phyloP scores from a whole-genome alignment of 2,329 filamentous ascomycete species.

The Thielaviopsis punctulata region DNA sequence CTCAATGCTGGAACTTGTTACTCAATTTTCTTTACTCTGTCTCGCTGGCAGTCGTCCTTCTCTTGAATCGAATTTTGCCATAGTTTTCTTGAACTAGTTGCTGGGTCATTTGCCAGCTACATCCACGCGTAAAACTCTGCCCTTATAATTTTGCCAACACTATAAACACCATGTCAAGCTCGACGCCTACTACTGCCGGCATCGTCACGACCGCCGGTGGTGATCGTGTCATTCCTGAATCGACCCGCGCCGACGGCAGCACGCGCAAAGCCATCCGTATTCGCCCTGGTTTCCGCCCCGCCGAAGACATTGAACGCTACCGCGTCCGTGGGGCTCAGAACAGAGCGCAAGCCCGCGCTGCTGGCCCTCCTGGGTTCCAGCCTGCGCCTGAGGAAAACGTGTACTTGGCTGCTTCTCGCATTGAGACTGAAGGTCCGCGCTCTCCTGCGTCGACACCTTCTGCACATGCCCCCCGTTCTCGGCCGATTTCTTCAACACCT shows the following conservation, averaged over 20 bases:
- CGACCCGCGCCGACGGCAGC: constrained; percentile 69
- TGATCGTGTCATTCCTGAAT: constrained; percentile 77
- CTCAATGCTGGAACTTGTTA: no score
- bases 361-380: constrained; percentile 1
- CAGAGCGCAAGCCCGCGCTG: constrained; percentile 18
- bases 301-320: constrained; percentile 92
- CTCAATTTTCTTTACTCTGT: no score
- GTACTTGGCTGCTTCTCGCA: neutral
- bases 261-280: constrained; percentile 91
- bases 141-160: constrained; percentile 4
- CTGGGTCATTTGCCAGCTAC: no score
- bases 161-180: neutral
- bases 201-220: constrained; percentile 66
- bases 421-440: neutral
- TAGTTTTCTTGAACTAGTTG: no score
- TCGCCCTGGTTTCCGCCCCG: constrained; percentile 78
- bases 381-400: neutral
- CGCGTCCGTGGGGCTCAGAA: constrained; percentile 78
- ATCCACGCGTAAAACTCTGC: no score
- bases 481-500: neutral
- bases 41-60: no score
- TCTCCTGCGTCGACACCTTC: neutral
- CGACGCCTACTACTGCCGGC: constrained; percentile 28
- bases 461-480: no score
- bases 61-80: no score